A percentile compares a stretch with the other conserved stretches of the same genome.
Evolutionary conservation across 2,329 filamentous ascomycete species (phyloP).

Genomic region (Fusarium pseudoanthophilum): DNA sequence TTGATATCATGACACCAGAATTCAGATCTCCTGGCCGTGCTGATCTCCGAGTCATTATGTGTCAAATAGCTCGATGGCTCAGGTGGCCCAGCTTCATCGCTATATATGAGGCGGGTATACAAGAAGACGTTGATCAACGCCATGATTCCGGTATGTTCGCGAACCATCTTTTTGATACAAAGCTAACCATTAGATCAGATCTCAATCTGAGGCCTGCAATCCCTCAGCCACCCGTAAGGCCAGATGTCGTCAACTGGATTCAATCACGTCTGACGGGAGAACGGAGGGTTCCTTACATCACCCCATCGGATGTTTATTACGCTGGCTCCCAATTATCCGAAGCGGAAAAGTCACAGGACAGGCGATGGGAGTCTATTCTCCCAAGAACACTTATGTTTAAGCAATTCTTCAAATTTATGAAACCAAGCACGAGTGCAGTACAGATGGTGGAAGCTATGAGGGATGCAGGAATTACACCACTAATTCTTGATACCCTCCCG

Average conservation of each 20-base stretch:
- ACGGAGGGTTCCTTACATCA: slow-evolving; percentile 53
- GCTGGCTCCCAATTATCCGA: slow-evolving; percentile 51
- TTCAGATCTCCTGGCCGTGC: slow-evolving; percentile 56
- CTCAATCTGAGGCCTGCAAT: slow-evolving; percentile 48
- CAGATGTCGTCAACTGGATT: slow-evolving; percentile 65
- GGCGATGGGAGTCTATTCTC: slow-evolving; percentile 61
- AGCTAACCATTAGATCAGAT: slow-evolving; percentile 41
- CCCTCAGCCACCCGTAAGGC: slow-evolving; percentile 49
- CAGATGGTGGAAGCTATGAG: slow-evolving; percentile 80
- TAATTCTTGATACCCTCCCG: slow-evolving; percentile 83
- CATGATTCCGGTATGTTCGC: slow-evolving; percentile 54
- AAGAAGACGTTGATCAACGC: slow-evolving; percentile 56
- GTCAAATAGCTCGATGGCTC: slow-evolving; percentile 85
- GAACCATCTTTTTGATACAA: no score
- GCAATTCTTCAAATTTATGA: slow-evolving; percentile 71
- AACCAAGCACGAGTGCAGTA: slow-evolving; percentile 61
- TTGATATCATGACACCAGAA: slow-evolving; percentile 69
- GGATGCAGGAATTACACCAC: slow-evolving; percentile 71
- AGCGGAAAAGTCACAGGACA: slow-evolving; percentile 50
- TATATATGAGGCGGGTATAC: slow-evolving; percentile 64
- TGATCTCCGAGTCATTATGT: slow-evolving; percentile 76
- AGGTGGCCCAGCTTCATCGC: slow-evolving; percentile 68
- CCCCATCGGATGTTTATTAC: slow-evolving; percentile 58
- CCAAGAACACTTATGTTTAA: slow-evolving; percentile 78
- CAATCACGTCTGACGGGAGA: slow-evolving; percentile 57